Evolutionary conservation across 1,284 basidiomycete genomes (phyloP).

Genomic region (Ustilago crameri): DNA sequence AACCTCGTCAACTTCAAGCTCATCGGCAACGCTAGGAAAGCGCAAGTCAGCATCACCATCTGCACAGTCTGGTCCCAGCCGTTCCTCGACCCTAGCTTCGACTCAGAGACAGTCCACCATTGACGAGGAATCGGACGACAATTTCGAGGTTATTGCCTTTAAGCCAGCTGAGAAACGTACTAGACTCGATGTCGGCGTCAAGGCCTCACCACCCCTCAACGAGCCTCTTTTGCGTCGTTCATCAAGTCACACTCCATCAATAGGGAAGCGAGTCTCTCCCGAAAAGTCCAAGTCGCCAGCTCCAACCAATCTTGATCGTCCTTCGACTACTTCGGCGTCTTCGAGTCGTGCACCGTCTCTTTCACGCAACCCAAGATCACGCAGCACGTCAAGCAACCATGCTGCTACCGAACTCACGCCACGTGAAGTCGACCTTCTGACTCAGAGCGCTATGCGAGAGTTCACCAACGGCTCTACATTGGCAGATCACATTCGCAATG

Average conservation of each 20-base stretch:
- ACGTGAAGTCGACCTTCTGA: conserved; percentile 2
- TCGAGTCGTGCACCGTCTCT: conserved; percentile 8
- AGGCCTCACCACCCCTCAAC: conserved; percentile 6
- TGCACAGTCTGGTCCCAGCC: not conserved
- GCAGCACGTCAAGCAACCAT: conserved; percentile 6
- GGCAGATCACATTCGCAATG: conserved; percentile 5
- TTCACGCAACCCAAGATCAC: not conserved
- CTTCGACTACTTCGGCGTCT: not conserved
- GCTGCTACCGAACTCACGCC: conserved; percentile 4
- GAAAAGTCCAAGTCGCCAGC: not conserved
- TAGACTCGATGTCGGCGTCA: not conserved
- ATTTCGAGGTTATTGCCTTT: conserved; percentile 15
- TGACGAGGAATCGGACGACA: conserved; percentile 20
- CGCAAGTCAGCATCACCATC: conserved; percentile 21
- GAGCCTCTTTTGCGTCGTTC: conserved; percentile 4
- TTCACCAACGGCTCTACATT: conserved; percentile 8
- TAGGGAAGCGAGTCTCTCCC: not conserved
- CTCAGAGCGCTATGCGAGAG: not conserved
- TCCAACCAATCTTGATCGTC: not conserved
- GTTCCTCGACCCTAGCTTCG: not conserved
- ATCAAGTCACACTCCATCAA: conserved; percentile 1
- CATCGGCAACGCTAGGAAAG: conserved; percentile 1
- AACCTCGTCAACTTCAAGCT: conserved; percentile 11
- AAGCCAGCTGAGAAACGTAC: conserved; percentile 4
- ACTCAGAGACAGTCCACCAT: not conserved